Base-by-base conservation (phyloP, 2,329 filamentous ascomycete species). In the Penicillium sp. region DNA sequence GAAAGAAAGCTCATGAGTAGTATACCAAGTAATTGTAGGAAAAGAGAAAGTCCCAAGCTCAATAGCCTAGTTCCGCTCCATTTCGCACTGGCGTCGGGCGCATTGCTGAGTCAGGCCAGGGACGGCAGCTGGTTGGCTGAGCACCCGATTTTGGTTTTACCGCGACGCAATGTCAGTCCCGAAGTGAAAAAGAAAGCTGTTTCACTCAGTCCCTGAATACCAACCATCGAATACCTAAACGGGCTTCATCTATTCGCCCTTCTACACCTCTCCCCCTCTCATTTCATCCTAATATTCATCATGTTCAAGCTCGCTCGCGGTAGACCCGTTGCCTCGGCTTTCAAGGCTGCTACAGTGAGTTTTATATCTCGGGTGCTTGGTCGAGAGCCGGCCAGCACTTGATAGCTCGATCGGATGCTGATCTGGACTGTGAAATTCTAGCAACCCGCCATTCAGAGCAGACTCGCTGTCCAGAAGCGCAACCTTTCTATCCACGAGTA, bases 401-500 rank as follows among this genome's bases (percentile, higher is more conserved):
- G 47, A 30, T 49, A 48, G 36, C 44, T 40, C 41, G 25, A 36
- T 41, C 28, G 22, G 22, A 38, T 46, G 35, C 50, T 51, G 33
- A 56, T 45, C 50, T 39, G 50, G 35, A 19, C 19, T 9, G 28
- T 46, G 28, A 16, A 38, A 38, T 55, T 55, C 60, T 77, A 88
- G 76, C 80, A 84, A 65, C 73, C 75, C 44, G 75, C 79, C 51
- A 63, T 79, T 58, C 76, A 74, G 65, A 75, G 71, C 64, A 73
- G 77, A 50, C 51, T 81, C 65, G 80, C 76, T 63, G 81, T 79
- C 68, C 91, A 96, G 77, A 83, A 81, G 75, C 84, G 93, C 78
- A 85, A 87, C 69, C 83, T 99, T 70, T 93, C 89, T 70, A 95
- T 99, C 69, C 93, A 99, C 80, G 93, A 99, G 79, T 97, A 96